phyloP scores from a whole-genome alignment of 2,329 filamentous ascomycete species.

The Fusarium chlamydosporum region DNA sequence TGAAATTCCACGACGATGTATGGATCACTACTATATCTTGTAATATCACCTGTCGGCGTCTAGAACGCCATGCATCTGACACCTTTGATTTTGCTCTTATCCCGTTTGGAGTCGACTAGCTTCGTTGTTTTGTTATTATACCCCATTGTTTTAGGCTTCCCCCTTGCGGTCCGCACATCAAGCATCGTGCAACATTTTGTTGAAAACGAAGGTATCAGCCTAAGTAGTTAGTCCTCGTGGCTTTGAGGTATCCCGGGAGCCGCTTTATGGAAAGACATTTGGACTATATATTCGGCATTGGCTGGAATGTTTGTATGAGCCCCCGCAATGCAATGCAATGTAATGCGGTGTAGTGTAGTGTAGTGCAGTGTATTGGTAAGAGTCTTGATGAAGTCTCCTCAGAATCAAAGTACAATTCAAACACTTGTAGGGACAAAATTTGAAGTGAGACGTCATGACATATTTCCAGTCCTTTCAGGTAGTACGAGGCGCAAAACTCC shows the following conservation, averaged over 20 bases:
- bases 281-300: slow-evolving; percentile 17
- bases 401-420: slow-evolving; percentile 19
- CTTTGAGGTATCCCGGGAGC: slow-evolving; percentile 1
- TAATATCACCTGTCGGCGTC: slow-evolving; percentile 38
- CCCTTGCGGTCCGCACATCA: slow-evolving; percentile 18
- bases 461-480: background rate
- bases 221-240: slow-evolving; percentile 1
- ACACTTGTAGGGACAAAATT: background rate
- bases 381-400: slow-evolving; percentile 10
- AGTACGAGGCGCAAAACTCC: background rate
- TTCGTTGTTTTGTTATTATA: slow-evolving; percentile 49
- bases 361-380: slow-evolving; percentile 17
- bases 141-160: slow-evolving; percentile 35
- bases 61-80: slow-evolving; percentile 21
- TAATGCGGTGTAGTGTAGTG: slow-evolving; percentile 11
- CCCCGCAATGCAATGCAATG: background rate
- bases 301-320: slow-evolving; percentile 7
- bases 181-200: slow-evolving; percentile 7
- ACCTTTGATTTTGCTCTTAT: slow-evolving; percentile 30
- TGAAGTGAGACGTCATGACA: background rate
- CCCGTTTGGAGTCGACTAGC: slow-evolving; percentile 36
- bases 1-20: slow-evolving; percentile 35
- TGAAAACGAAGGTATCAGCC: slow-evolving; percentile 11
- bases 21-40: slow-evolving; percentile 36
- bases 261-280: slow-evolving; percentile 2